Base-by-base conservation (phyloP, 306 rosid species). In the Corylus americana region DNA sequence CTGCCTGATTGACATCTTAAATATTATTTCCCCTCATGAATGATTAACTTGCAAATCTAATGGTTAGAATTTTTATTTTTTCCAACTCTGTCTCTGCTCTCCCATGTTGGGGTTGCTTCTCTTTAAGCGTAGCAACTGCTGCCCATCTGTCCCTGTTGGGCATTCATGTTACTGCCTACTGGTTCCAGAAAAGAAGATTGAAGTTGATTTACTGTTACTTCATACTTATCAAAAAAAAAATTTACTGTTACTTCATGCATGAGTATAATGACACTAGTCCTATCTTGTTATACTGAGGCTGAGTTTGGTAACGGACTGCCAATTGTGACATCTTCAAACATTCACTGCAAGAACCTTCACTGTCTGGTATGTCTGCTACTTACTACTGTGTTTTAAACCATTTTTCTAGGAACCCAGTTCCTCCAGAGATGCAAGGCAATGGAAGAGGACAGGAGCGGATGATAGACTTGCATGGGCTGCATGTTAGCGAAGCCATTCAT, bases 401-500 rank as follows among this genome's bases (percentile, higher is more conserved):
- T 55, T 37, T 77, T 78, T 73, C 73, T 88, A 94, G 98, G 93
- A 94, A 94, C 82, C 90, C 97, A 54, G 86, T 87, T 57, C 80
- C 77, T 55, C 81, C 85, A 51, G 98, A 94, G 82, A 85, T 86
- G 89, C 92, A 86, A 74, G 88, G 82, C 77, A 94, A 91, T 50
- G 98, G 97, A 76, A 90, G 97, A 80, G 92, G 91, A 76, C 92
- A 84, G 1, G 97, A 94, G 87, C 88, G 93, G 82, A 92, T 94
- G 90, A 94, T 94, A 79, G 98, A 94, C 88, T 72, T 94, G 70
- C 98, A 94, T 11, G 98, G 97, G 20, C 87, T 94, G 80, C 98
- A 91, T 14, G 97, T 91, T 25, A 91, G 80, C 27, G 98, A 94
- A 87, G 98, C 98, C 7, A 86, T 94, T 49, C 97, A 91, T 44